Percentiles rank a stretch among this genome's conserved stretches.
These are phyloP conservation scores for Cercospora sojina DNA, from an alignment of 2,329 filamentous ascomycete genomes.

Conservation along the genomic window DNA sequence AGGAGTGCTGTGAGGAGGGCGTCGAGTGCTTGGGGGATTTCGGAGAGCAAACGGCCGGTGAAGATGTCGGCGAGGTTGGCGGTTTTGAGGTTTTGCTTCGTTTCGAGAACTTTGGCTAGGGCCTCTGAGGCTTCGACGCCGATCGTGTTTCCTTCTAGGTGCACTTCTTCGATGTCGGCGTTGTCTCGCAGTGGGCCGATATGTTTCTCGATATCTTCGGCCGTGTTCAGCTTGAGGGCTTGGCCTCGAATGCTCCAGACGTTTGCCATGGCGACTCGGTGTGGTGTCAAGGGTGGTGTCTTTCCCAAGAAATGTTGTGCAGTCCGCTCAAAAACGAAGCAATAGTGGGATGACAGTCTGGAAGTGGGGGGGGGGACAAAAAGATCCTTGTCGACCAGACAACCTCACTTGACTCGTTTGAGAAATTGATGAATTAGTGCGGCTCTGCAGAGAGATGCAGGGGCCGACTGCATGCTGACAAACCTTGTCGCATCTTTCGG, in stretches of 20 bases:
- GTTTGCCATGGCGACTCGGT: constrained; percentile 56
- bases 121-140: constrained; percentile 84
- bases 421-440: constrained; percentile 4
- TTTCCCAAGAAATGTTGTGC: neutral
- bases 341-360: constrained; percentile 1
- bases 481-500: constrained; percentile 1
- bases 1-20: constrained; percentile 82
- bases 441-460: constrained; percentile 4
- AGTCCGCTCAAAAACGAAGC: neutral
- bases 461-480: constrained; percentile 12
- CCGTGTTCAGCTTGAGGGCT: constrained; percentile 87
- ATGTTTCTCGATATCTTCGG: constrained; percentile 80
- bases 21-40: constrained; percentile 88
- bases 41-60: constrained; percentile 85
- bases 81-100: constrained; percentile 71
- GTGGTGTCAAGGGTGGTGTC: neutral
- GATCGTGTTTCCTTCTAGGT: constrained; percentile 85
- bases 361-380: neutral
- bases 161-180: constrained; percentile 78
- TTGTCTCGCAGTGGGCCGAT: constrained; percentile 71
- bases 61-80: constrained; percentile 97
- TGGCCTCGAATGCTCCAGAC: constrained; percentile 89
- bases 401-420: constrained; percentile 2
- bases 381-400: constrained; percentile 6
- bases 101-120: constrained; percentile 77